Base-by-base conservation (phyloP, 352 stramenopile species). In the Blastocystis sp. region DNA sequence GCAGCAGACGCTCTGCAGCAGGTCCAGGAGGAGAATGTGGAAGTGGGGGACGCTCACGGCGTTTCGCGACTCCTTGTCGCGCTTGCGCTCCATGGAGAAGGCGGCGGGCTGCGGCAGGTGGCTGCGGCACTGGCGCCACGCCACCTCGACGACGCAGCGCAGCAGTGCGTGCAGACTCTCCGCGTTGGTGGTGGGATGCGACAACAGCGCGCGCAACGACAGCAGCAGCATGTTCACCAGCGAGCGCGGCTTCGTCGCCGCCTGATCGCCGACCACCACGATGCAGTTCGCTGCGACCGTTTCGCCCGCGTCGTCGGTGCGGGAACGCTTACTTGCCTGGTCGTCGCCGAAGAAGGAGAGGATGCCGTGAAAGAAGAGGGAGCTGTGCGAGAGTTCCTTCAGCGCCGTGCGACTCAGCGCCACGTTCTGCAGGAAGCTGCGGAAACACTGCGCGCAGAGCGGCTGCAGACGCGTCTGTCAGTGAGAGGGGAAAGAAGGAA, bases 161-260 rank as follows among this genome's bases (percentile, higher is more conserved):
- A 81, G 46, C 18, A 81, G 34, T 16, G 11, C 14, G 32, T 27
- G 29, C 29, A 61, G 11, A 9, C 29, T 61, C 18, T 63, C 69
- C 21, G n/a, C 2, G 24, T 42, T 57, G 14, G 32, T 32, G 40
- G 16, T 29, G 6, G 36, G 0, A 9, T 53, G 36, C 24, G 46
- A 21, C 21, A 81, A 8, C 4, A 61, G 9, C 1, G 16, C n/a
- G 18, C 63, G 69, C 36, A 81, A 21, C 34, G 53, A n/a, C 29
- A 65, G 14, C 46, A 81, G n/a, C 21, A 81, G 38, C 24, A 38
- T 40, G 36, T 81, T 81, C 6, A 81, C 34, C 32, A 81, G 36
- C 11, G 48, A 81, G n/a, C 36, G 46, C 9, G n/a, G 9, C 32
- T 44, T 61, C 53, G 18, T n/a, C 0, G 16, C 21, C 1, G 40